Evolutionary conservation across 2,329 filamentous ascomycete species (phyloP).

Genomic region (Myriangium duriaei): DNA sequence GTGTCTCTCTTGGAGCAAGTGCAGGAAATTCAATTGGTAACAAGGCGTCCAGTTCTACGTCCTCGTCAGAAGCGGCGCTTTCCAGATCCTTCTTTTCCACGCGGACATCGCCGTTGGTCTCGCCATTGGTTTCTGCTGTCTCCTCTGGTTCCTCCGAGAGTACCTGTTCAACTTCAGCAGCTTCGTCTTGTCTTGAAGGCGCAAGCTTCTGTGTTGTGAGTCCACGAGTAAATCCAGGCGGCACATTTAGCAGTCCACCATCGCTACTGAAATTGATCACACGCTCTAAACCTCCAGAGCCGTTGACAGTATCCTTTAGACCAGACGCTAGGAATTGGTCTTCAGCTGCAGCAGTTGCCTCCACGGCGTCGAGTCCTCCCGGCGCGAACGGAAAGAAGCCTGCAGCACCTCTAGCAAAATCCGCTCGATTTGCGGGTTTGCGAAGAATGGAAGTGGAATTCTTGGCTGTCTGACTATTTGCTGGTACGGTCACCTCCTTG

Average conservation of each 20-base stretch:
- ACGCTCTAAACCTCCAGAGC: conserved; percentile 52
- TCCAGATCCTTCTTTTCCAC: conserved; percentile 30
- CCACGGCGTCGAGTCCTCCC: conserved; percentile 75
- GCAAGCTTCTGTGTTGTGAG: conserved; percentile 56
- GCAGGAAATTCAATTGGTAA: conserved; percentile 89
- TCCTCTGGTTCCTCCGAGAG: conserved; percentile 34
- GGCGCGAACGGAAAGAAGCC: conserved; percentile 93
- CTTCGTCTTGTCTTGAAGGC: conserved; percentile 39
- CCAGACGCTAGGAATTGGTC: conserved; percentile 47
- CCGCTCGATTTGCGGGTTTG: conserved; percentile 73
- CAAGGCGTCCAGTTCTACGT: conserved; percentile 71
- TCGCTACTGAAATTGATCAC: conserved; percentile 73
- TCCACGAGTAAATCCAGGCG: conserved; percentile 71
- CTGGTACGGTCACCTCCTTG: conserved; percentile 83
- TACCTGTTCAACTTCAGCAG: conserved; percentile 57
- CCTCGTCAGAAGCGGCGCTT: conserved; percentile 32
- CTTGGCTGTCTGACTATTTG: conserved; percentile 80
- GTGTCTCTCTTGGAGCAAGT: conserved; percentile 66
- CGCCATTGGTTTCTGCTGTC: conserved; percentile 18
- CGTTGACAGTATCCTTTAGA: conserved; percentile 23
- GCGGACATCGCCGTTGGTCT: conserved; percentile 29
- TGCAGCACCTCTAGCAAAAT: conserved; percentile 84
- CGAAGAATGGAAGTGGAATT: conserved; percentile 83
- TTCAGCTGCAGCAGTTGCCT: conserved; percentile 73
- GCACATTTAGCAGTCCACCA: conserved; percentile 64